Conservation (phyloP, 225 moss, liverwort and hornwort species). For the Straminergon stramineum region DNA sequence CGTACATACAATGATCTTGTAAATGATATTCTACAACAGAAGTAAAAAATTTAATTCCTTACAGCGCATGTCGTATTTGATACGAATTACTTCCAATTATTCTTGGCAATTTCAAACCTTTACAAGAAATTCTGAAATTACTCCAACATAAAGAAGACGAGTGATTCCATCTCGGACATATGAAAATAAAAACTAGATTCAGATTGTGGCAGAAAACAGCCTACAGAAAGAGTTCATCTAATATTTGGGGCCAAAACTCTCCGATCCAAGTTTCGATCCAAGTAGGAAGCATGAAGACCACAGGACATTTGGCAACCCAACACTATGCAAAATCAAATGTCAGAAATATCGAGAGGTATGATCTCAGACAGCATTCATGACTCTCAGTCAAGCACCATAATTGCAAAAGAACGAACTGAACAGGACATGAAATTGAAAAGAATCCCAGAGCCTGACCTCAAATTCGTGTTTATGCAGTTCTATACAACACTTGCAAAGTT, state of each 20-base stretch:
- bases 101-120: neutral
- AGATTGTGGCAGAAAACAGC: neutral
- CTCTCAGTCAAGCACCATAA: fast-evolving
- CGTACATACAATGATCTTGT: neutral
- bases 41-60: fast-evolving
- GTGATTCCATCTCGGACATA: neutral
- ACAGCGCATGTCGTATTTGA: fast-evolving
- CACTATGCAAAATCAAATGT: neutral
- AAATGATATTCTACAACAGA: fast-evolving
- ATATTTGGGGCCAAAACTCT: neutral
- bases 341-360: neutral
- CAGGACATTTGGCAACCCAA: neutral
- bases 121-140: neutral
- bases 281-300: neutral
- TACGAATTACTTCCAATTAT: neutral
- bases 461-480: neutral
- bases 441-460: neutral
- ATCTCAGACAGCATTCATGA: fast-evolving
- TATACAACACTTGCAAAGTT: neutral
- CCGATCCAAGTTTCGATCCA: fast-evolving
- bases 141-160: neutral
- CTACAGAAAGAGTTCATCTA: neutral
- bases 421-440: neutral
- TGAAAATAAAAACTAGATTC: neutral
- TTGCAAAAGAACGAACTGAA: neutral